Evolutionary conservation across 2,329 filamentous ascomycete species (phyloP), one percentile per base, ranked within the genome.

Genomic region (Neoascochyta sp.): DNA sequence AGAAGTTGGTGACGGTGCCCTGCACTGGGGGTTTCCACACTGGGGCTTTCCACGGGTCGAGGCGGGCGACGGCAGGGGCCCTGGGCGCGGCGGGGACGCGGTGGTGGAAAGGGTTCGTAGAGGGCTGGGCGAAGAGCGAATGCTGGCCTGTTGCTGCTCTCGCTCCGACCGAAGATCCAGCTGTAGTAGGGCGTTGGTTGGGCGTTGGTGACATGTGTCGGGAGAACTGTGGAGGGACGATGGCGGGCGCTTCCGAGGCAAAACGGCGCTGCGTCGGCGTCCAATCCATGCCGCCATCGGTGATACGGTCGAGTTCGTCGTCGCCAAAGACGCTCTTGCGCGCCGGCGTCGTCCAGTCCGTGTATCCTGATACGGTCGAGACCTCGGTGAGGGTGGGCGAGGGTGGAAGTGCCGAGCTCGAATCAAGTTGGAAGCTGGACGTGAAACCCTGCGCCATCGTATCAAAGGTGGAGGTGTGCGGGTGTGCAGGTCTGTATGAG

Each of bases 251-350:
- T 7, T 43, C 16, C 2, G n/a, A 72, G 71, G 32, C 67, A 65
- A 59, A 60, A 21, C 42, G 42, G 8, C 39, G 35, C 10, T 32
- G 29, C 8, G 77, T 78, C 1, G 81, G 80, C 3, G 79, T 75
- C 78, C 83, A 86, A 50, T 88, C 84, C 84, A 89, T 88, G 32
- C 74, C 73, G n/a, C n/a, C n/a, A n/a, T n/a, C n/a, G n/a, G n/a
- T n/a, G n/a, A n/a, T n/a, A n/a, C n/a, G n/a, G n/a, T n/a, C n/a
- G n/a, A n/a, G n/a, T n/a, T n/a, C n/a, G 21, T 82, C 75, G 1
- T 65, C 66, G 11, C 42, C 39, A 12, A 41, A 41, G 13, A 36
- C 24, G 15, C 26, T 21, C 10, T 17, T 16, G 24, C 28, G 36
- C 29, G 33, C 22, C 6, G 52, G 50, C 2, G 54, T 57, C 8